Percentiles rank a stretch among this genome's conserved stretches.
Conservation (phyloP, 2,329 filamentous ascomycete species). For the Trichoderma sp. region DNA sequence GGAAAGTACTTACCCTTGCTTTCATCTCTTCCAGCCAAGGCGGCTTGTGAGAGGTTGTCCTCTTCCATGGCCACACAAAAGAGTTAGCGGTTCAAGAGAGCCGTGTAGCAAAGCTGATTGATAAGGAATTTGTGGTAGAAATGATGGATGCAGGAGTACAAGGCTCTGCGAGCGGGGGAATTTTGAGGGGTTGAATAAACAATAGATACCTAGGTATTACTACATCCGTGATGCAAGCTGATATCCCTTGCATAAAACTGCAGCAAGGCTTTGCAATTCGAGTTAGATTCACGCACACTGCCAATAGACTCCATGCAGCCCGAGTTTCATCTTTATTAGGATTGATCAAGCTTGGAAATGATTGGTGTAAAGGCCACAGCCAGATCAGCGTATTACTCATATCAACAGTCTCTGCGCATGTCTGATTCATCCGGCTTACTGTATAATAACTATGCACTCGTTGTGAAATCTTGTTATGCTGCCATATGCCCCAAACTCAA, state of each 20-base stretch:
- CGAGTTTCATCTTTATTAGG: neutral
- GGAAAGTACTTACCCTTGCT: neutral
- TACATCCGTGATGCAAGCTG: neutral
- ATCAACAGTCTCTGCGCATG: neutral
- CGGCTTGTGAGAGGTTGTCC: neutral
- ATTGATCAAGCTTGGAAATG: neutral
- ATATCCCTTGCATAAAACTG: neutral
- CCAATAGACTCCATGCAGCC: neutral
- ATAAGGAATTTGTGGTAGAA: neutral
- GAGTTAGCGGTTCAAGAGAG: neutral
- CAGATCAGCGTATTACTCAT: neutral
- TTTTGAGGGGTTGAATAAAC: neutral
- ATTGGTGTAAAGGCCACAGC: neutral
- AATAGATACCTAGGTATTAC: neutral
- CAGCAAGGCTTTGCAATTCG: neutral
- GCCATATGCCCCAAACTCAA: neutral
- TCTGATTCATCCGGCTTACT: neutral
- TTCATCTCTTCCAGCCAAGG: neutral
- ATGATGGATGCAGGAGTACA: neutral
- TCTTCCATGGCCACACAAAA: neutral
- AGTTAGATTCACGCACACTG: neutral
- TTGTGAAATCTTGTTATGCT: neutral
- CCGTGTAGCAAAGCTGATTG: neutral
- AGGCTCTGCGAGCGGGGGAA: neutral
- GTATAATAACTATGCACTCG: neutral